Conservation (phyloP, 441 rosid species). For the Arabidopsis lyrata region DNA sequence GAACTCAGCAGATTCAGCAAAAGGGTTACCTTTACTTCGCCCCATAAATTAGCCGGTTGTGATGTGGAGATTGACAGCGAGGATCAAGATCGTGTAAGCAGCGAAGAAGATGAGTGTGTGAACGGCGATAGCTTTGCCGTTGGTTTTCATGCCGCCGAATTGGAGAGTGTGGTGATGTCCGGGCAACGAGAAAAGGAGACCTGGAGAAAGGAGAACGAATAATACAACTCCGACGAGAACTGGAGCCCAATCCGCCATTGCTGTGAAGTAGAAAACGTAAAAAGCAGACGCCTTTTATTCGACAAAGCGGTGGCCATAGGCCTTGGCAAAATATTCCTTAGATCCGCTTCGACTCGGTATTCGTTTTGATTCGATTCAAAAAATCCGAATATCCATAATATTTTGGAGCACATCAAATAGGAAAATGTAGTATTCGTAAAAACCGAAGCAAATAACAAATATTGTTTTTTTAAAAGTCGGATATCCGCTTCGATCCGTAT, state of each 20-base stretch:
- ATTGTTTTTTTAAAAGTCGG: too few relatives aligned
- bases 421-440: too few relatives aligned
- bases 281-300: constrained; percentile 25
- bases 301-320: constrained; percentile 28
- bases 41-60: constrained; percentile 59
- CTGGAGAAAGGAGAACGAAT: constrained; percentile 83
- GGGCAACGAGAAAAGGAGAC: constrained; percentile 79
- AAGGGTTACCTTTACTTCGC: constrained; percentile 35
- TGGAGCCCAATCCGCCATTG: constrained; percentile 97
- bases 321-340: too few relatives aligned
- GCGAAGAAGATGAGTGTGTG: constrained; percentile 90
- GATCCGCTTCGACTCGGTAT: too few relatives aligned
- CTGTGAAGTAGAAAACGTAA: constrained; percentile 18
- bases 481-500: too few relatives aligned
- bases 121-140: constrained; percentile 80
- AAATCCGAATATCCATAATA: too few relatives aligned
- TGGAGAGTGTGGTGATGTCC: constrained; percentile 69
- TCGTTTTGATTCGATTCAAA: too few relatives aligned
- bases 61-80: constrained; percentile 84
- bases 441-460: too few relatives aligned
- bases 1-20: constrained; percentile 11
- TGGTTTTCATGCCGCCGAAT: constrained; percentile 87
- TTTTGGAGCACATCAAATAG: too few relatives aligned
- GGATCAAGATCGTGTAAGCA: constrained; percentile 68
- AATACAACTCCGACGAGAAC: constrained; percentile 82